Evolutionary conservation across 176 grass and related monocot genomes (phyloP).

Genomic region (Cenchrus americanus): DNA sequence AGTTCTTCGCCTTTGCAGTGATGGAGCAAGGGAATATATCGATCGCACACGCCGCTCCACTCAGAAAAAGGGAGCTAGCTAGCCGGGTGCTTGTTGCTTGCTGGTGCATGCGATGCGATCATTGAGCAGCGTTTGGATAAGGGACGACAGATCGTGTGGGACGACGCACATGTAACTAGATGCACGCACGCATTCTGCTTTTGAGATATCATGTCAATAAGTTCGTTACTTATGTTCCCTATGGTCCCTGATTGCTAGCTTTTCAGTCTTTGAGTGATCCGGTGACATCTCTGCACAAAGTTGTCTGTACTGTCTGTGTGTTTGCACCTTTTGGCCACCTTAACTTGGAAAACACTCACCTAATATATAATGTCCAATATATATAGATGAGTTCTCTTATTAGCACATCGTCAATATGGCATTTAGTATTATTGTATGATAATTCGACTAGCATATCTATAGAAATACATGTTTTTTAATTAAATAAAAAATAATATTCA

Average conservation of each 20-base stretch:
- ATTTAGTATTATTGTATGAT: background rate
- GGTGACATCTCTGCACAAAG: constrained; percentile 10
- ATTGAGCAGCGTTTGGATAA: constrained; percentile 20
- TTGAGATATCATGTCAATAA: constrained; percentile 21
- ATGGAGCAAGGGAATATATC: constrained; percentile 49
- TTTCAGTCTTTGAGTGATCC: background rate
- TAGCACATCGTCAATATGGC: background rate
- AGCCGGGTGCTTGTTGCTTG: constrained; percentile 22
- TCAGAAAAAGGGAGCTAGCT: constrained; percentile 35
- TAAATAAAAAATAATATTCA: background rate
- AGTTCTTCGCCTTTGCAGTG: constrained; percentile 9
- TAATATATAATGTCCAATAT: background rate
- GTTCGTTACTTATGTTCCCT: constrained; percentile 27
- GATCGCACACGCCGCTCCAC: constrained; percentile 38
- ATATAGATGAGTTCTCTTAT: too few relatives aligned
- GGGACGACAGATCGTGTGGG: constrained; percentile 24
- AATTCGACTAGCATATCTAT: background rate
- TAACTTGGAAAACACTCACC: background rate
- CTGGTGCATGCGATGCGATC: background rate
- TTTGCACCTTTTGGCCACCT: background rate
- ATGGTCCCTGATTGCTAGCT: constrained; percentile 6
- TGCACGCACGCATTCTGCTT: constrained; percentile 37
- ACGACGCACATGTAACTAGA: constrained; percentile 13
- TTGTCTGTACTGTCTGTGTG: constrained; percentile 23
- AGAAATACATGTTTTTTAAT: background rate